Evolutionary conservation across 345 rosid genomes (phyloP), one percentile per base, ranked within the genome.

Genomic region (Moringa oleifera): DNA sequence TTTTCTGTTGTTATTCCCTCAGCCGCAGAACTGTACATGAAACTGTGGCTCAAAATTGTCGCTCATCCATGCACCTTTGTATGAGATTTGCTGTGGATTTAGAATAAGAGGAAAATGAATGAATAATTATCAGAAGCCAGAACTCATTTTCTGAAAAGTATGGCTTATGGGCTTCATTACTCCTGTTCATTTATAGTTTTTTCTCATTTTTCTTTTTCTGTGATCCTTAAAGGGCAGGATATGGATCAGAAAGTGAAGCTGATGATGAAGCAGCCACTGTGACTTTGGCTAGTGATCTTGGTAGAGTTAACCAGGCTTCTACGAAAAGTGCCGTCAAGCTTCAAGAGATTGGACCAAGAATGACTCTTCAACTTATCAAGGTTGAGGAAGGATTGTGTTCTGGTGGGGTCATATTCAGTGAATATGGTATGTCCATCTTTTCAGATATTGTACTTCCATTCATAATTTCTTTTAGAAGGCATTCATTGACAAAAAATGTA

Each of bases 281-380:
- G 76, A 87, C 91, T 57, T 64, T 91, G 76, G 65, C 78, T 17
- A 80, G 85, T 71, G 88, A 90, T 77, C 77, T 89, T 54, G 88
- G 94, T 60, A 73, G 98, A 71, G 90, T 80, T 46, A 91, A 86
- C 56, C 77, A 67, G 45, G 86, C 91, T 23, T 74, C 91, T 9
- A 73, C 88, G 15, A 89, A 89, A 75, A 84, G 95, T 57, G 95
- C 94, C 19, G 90, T 87, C 67, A 85, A 76, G 80, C 96, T 91
- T 55, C 98, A 91, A 71, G 99, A 94, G 64, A 81, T 91, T 70
- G 96, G 98, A 65, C 98, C 98, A 11, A 89, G 99, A 69, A 91
- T 95, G 99, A 87, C 89, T 17, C 86, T 86, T 58, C 81, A 84
- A 59, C 87, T 79, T 25, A 70, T 75, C 21, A 91, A 78, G 73